These are phyloP conservation scores for Tylopilus sp. DNA, from an alignment of 1,284 basidiomycete genomes.

Conservation along the genomic window DNA sequence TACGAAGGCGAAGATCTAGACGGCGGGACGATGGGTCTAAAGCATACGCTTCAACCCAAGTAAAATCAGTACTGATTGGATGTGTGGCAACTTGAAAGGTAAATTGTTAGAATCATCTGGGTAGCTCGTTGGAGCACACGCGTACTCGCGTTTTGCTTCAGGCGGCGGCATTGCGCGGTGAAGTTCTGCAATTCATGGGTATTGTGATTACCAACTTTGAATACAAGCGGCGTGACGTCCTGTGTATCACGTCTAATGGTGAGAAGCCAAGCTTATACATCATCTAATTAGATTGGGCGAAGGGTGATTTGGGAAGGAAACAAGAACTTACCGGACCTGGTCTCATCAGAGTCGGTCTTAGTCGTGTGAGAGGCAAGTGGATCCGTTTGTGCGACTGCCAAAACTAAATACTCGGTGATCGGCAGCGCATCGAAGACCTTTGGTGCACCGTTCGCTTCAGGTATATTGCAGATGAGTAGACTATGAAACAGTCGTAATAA, in stretches of 20 bases:
- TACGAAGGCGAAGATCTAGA: constrained; percentile 63
- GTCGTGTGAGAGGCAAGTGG: constrained; percentile 10
- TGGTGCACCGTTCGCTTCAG: constrained; percentile 1
- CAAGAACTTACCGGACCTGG: constrained; percentile 31
- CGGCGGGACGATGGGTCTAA: constrained; percentile 44
- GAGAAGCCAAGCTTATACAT: constrained; percentile 37
- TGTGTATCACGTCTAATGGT: constrained; percentile 28
- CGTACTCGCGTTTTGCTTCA: constrained; percentile 40
- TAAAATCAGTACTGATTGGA: constrained; percentile 22
- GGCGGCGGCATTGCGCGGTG: constrained; percentile 38
- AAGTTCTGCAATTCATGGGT: constrained; percentile 31
- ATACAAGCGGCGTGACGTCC: constrained; percentile 25
- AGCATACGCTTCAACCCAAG: constrained; percentile 32
- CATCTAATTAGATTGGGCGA: constrained; percentile 13
- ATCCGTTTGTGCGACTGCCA: constrained; percentile 38
- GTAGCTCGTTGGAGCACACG: not conserved
- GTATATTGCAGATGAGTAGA: constrained; percentile 26
- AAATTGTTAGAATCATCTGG: constrained; percentile 9
- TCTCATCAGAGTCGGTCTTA: constrained; percentile 2
- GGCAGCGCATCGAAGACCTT: constrained; percentile 30
- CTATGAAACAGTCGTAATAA: constrained; percentile 24
- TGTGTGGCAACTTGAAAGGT: constrained; percentile 23
- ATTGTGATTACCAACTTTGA: constrained; percentile 25
- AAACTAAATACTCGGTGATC: constrained; percentile 30
- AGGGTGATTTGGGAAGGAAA: not conserved